Evolutionary conservation across 2,329 filamentous ascomycete genomes (phyloP), one percentile per base, ranked within the genome.

Genomic region (Teratosphaeria gauchensis): DNA sequence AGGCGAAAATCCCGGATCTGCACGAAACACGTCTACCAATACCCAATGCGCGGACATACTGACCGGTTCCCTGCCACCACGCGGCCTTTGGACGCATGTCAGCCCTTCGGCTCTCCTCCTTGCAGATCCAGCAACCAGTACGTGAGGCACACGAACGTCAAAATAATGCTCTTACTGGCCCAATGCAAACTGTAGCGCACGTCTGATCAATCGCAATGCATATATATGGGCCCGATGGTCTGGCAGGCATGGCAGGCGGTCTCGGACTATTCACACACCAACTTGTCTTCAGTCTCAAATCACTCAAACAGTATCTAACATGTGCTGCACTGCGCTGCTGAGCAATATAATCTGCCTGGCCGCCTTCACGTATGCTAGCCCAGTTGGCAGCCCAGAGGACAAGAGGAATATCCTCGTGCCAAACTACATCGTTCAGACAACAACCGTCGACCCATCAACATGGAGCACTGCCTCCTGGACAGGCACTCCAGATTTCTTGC

Each of bases 401-500:
- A 53, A 51, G 42, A 54, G 55, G 8, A 57, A 59, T 51, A 56
- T 59, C 28, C 58, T 59, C 12, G 58, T 59, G 4, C 58, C 58
- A 21, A 55, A 28, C 21, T 57, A 54, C 16, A 33, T 59, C 7
- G 54, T 59, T 11, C 58, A 55, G 9, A 57, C 55, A 30, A 54
- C 51, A 1, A 57, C 33, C 6, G 48, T 57, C 33, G 31, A 57
- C 55, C 55, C 55, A 19, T 51, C 56, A 30, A 57, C 55, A n/a
- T 59, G 53, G 55, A 38, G 5, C 11, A 42, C 55, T 24, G 28
- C 21, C 33, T n/a, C n/a, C 16, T 52, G 33, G 56, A 60, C 58
- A 48, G 42, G 24, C 19, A 58, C 55, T 35, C 56, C 56, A 12
- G 32, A 54, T 2, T 53, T 46, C 16, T 12, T 58, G 30, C 56